These are phyloP conservation scores for Hypoxylon sp. DNA, from an alignment of 2,329 filamentous ascomycete genomes.

Conservation along the genomic window DNA sequence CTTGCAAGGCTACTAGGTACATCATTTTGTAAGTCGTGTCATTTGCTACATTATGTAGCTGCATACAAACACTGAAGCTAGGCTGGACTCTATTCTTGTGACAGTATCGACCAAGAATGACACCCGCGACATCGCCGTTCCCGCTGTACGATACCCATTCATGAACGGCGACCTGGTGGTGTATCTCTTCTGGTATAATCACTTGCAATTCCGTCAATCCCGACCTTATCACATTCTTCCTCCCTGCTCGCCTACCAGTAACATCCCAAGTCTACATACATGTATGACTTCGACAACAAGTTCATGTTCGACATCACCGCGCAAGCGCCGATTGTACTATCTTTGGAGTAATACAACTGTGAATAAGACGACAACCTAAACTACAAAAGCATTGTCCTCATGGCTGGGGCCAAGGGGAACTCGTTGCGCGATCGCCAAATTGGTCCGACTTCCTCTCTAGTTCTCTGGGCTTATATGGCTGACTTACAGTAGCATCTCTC, in stretches of 20 bases:
- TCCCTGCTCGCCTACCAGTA: not conserved
- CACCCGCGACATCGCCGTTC: not conserved
- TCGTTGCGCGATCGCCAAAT: conserved; percentile 55
- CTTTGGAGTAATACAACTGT: not conserved
- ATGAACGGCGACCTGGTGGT: conserved; percentile 10
- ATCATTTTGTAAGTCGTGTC: conserved; percentile 36
- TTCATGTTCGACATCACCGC: conserved; percentile 25
- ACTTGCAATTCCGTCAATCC: conserved; percentile 1
- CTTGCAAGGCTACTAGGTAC: conserved; percentile 22
- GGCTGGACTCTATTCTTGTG: not conserved
- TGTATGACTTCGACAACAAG: conserved; percentile 37
- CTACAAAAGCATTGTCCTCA: conserved; percentile 33
- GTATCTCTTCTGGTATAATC: not conserved
- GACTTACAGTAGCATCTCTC: conserved; percentile 74
- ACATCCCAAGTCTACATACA: conserved; percentile 20
- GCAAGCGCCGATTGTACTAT: conserved; percentile 26
- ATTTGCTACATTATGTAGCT: conserved; percentile 33
- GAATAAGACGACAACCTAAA: conserved; percentile 13
- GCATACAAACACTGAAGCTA: not conserved
- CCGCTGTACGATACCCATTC: conserved; percentile 16
- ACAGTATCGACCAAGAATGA: conserved; percentile 10
- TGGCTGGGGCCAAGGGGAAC: conserved; percentile 48
- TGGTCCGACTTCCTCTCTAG: conserved; percentile 41
- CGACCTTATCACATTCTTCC: not conserved
- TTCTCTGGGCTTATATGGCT: conserved; percentile 15